phyloP scores from a whole-genome alignment of 2,329 filamentous ascomycete genomes.

The Cladosporium sp. region DNA sequence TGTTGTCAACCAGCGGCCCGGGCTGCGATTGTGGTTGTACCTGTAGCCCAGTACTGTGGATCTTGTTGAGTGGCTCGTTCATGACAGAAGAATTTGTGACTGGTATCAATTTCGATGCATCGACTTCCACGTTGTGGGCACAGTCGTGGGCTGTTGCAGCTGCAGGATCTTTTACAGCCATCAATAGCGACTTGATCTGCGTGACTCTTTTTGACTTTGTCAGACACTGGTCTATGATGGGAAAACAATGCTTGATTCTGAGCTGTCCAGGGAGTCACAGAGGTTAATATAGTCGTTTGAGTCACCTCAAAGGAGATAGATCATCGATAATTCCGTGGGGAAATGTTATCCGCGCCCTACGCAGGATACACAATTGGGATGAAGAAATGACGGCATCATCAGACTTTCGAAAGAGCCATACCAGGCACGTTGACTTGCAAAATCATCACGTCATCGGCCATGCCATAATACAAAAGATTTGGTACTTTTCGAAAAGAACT shows the following conservation, averaged over 20 bases:
- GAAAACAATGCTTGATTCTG: background rate
- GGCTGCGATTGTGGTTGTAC: conserved; percentile 1
- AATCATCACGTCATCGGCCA: background rate
- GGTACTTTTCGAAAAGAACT: background rate
- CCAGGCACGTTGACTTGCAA: background rate
- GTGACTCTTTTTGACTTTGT: background rate
- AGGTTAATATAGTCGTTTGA: background rate
- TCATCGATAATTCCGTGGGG: background rate
- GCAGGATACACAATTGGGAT: background rate
- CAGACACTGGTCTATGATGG: background rate
- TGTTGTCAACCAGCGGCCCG: conserved; percentile 21
- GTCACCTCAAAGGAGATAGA: background rate
- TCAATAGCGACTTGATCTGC: background rate
- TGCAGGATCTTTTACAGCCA: background rate
- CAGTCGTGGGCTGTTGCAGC: background rate
- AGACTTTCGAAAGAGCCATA: background rate
- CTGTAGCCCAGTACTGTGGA: background rate
- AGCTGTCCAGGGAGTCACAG: background rate
- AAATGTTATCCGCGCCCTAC: background rate
- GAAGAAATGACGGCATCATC: background rate
- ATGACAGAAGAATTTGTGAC: background rate
- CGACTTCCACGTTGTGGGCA: background rate
- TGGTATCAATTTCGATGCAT: background rate
- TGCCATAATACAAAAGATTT: background rate
- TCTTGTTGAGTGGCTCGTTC: background rate